Evolutionary conservation across 2,329 filamentous ascomycete species (phyloP).

Genomic region (Thermoascus crustaceus): DNA sequence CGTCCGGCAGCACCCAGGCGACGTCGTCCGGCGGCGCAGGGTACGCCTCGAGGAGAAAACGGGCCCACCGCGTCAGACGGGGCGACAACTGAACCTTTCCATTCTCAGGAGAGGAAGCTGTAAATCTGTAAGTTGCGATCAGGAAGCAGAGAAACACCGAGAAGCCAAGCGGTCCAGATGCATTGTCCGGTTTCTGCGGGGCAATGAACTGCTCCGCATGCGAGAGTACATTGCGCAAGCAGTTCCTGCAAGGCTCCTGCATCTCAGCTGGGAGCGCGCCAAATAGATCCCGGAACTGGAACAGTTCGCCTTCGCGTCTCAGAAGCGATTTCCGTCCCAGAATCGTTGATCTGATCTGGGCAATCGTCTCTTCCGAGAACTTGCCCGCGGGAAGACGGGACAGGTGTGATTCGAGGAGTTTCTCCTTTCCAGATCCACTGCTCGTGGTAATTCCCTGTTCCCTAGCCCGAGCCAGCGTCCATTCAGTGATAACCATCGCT

Average conservation of each 20-base stretch:
- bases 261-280: constrained; percentile 20
- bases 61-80: constrained; percentile 29
- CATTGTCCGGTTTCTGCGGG: constrained; percentile 9
- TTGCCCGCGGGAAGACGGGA: constrained; percentile 20
- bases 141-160: constrained; percentile 28
- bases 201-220: constrained; percentile 13
- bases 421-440: constrained; percentile 18
- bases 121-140: constrained; percentile 16
- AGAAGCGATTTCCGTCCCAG: constrained; percentile 26
- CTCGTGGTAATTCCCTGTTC: constrained; percentile 15
- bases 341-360: constrained; percentile 19
- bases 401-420: constrained; percentile 22
- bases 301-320: constrained; percentile 28
- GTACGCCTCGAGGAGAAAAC: constrained; percentile 28
- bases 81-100: constrained; percentile 18
- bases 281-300: constrained; percentile 23
- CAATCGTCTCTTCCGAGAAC: constrained; percentile 16
- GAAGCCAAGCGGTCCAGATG: constrained; percentile 19
- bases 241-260: constrained; percentile 16
- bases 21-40: constrained; percentile 21
- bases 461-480: constrained; percentile 29
- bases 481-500: constrained; percentile 32
- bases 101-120: constrained; percentile 7
- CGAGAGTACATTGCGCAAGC: constrained; percentile 16
- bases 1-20: constrained; percentile 22